Conservation (phyloP, 495 filamentous ascomycete genomes). For the Tuber microsphaerosporum region DNA sequence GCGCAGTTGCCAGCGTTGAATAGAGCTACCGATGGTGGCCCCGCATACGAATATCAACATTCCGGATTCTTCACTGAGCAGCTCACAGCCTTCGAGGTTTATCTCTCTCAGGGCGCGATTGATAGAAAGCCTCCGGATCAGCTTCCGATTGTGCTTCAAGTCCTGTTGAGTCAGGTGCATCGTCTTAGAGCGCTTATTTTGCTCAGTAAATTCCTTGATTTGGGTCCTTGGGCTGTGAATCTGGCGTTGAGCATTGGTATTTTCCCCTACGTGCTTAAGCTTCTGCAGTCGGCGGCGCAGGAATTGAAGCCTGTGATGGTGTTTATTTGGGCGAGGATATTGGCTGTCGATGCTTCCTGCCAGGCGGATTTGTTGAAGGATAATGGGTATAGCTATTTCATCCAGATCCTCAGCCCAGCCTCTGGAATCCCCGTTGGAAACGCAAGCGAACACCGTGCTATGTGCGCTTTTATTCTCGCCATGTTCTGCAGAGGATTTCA, state of each 20-base stretch:
- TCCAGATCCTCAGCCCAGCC: conserved; percentile 73
- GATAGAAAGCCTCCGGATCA: conserved; percentile 84
- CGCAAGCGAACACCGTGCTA: conserved; percentile 86
- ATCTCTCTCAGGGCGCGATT: conserved; percentile 79
- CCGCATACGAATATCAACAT: conserved; percentile 81
- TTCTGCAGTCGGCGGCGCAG: conserved; percentile 86
- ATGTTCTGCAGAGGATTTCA: conserved; percentile 92
- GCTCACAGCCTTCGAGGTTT: conserved; percentile 94
- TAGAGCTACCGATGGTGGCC: conserved; percentile 61
- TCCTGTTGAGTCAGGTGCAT: conserved; percentile 91
- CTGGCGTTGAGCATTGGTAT: conserved; percentile 95
- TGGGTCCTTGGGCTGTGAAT: conserved; percentile 96
- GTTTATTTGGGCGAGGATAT: conserved; percentile 96
- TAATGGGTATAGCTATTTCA: conserved; percentile 94
- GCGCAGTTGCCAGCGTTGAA: conserved; percentile 76
- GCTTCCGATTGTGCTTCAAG: conserved; percentile 90
- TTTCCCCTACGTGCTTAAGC: conserved; percentile 94
- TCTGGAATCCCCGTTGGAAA: conserved; percentile 77
- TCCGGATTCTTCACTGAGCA: conserved; percentile 96
- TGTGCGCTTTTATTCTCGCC: conserved; percentile 96
- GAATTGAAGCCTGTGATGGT: conserved; percentile 98
- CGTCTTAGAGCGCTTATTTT: conserved; percentile 86
- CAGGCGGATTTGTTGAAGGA: conserved; percentile 91
- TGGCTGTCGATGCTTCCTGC: conserved; percentile 88
- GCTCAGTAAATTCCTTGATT: conserved; percentile 84